Conservation (phyloP, 331 rosid species). For the Stylosanthes scabra region DNA sequence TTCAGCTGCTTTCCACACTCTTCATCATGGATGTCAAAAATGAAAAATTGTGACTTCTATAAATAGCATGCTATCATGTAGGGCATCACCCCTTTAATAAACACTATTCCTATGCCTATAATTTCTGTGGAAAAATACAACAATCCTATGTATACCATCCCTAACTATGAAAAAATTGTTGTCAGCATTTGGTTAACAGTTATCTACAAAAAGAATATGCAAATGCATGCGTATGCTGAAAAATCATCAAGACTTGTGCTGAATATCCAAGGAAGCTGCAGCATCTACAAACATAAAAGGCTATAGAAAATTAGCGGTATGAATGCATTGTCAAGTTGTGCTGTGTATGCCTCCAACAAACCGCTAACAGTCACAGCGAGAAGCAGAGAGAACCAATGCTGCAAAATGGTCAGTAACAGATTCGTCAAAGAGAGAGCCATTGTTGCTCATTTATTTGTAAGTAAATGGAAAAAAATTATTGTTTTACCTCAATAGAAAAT, state of each 20-base stretch:
- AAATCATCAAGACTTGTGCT: constrained; percentile 9
- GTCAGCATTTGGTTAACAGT: constrained; percentile 25
- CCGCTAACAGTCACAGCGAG: constrained; percentile 58
- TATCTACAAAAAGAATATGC: constrained; percentile 27
- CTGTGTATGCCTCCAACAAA: constrained; percentile 61
- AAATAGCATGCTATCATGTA: neutral
- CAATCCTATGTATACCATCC: constrained; percentile 7
- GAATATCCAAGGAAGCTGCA: constrained; percentile 32
- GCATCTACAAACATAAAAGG: constrained; percentile 56
- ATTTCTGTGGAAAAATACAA: neutral
- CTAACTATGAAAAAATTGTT: constrained; percentile 3
- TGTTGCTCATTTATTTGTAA: constrained; percentile 20
- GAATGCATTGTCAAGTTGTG: constrained; percentile 64
- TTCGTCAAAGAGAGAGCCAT: constrained; percentile 31
- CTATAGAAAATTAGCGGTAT: constrained; percentile 59
- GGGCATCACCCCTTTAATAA: constrained; percentile 10
- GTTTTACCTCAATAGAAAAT: neutral
- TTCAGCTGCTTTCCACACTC: constrained; percentile 13
- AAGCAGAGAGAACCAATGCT: constrained; percentile 55
- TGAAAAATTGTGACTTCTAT: neutral
- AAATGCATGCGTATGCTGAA: constrained; percentile 25
- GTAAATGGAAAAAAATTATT: neutral
- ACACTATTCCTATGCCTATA: constrained; percentile 16
- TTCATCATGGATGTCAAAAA: constrained; percentile 7
- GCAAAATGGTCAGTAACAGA: constrained; percentile 39